Evolutionary conservation across 2,329 filamentous ascomycete species (phyloP).

Genomic region (Boeremia exigua): DNA sequence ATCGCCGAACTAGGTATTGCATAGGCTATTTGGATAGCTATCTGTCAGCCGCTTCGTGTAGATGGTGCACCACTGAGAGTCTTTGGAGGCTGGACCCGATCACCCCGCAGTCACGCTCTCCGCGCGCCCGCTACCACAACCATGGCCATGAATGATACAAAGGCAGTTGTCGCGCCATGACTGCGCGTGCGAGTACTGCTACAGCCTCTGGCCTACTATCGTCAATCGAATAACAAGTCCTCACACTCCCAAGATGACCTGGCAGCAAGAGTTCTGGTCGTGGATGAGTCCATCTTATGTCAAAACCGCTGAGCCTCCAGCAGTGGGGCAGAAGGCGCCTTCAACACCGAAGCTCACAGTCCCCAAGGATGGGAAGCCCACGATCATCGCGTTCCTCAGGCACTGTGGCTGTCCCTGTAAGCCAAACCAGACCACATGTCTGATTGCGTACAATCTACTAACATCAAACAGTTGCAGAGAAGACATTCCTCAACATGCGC

Average conservation of each 20-base stretch:
- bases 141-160: slow-evolving; percentile 3
- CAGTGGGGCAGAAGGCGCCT: slow-evolving; percentile 64
- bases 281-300: slow-evolving; percentile 48
- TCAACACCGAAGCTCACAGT: slow-evolving; percentile 59
- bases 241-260: slow-evolving; percentile 39
- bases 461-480: slow-evolving; percentile 66
- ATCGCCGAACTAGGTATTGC: neutral
- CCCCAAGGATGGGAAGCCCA: slow-evolving; percentile 60
- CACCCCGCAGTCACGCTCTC: slow-evolving; percentile 16
- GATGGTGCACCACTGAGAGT: slow-evolving; percentile 1
- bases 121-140: slow-evolving; percentile 8
- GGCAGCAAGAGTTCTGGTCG: slow-evolving; percentile 50
- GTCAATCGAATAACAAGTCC: neutral
- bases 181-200: neutral
- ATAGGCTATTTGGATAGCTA: slow-evolving; percentile 10
- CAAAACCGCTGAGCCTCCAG: slow-evolving; percentile 52
- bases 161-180: neutral
- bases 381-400: slow-evolving; percentile 70
- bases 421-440: slow-evolving; percentile 23
- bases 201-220: neutral
- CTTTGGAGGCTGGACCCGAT: slow-evolving; percentile 8
- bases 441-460: neutral
- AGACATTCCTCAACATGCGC: slow-evolving; percentile 58
- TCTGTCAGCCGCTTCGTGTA: slow-evolving; percentile 6
- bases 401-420: slow-evolving; percentile 78